These are phyloP conservation scores for Hypoxylon perforatum DNA, from an alignment of 495 filamentous ascomycete species.

Conservation along the genomic window DNA sequence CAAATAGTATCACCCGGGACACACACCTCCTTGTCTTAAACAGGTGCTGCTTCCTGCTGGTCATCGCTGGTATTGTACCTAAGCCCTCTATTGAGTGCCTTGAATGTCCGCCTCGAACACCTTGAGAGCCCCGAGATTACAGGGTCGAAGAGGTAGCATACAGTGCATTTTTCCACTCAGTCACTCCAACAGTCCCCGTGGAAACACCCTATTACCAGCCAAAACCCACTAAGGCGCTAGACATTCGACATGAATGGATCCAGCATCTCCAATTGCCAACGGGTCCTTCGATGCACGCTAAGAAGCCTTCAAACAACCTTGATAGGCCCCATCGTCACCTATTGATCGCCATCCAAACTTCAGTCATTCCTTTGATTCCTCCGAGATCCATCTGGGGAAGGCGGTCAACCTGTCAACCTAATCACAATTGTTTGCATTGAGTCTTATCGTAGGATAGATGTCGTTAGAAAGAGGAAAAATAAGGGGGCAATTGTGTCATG, in stretches of 20 bases:
- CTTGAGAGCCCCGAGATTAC: too few relatives aligned
- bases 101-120: too few relatives aligned
- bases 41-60: slow-evolving; percentile 28
- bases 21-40: neutral
- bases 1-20: slow-evolving; percentile 16
- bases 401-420: slow-evolving; percentile 23
- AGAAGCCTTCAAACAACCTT: slow-evolving; percentile 16
- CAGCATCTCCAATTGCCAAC: slow-evolving; percentile 3
- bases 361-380: slow-evolving; percentile 37
- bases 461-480: slow-evolving; percentile 6
- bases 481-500: neutral
- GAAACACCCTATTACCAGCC: neutral
- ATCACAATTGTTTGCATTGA: slow-evolving; percentile 27
- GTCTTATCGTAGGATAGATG: neutral
- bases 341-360: slow-evolving; percentile 34
- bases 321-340: slow-evolving; percentile 17
- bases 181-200: too few relatives aligned
- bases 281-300: slow-evolving; percentile 10
- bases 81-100: too few relatives aligned
- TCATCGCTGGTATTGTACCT: neutral
- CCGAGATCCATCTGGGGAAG: slow-evolving; percentile 33
- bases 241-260: slow-evolving; percentile 1
- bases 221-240: neutral
- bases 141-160: too few relatives aligned
- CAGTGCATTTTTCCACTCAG: too few relatives aligned